A percentile compares a stretch with the other conserved stretches of the same genome.
phyloP scores from a whole-genome alignment of 2,329 filamentous ascomycete species.

The Phaeoacremonium minimum region DNA sequence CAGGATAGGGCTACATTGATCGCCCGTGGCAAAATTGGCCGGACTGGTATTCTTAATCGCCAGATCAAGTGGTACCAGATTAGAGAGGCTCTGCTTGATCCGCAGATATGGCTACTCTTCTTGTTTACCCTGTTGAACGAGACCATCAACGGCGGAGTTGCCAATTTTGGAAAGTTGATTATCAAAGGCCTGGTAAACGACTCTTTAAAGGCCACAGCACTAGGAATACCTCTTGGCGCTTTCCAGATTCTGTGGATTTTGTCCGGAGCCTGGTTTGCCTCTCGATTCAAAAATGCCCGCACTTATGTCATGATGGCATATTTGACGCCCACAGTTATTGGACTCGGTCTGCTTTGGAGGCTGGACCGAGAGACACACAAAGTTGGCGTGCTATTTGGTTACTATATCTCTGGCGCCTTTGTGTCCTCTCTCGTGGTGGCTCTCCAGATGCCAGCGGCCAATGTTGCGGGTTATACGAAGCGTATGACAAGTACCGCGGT shows the following conservation, averaged over 20 bases:
- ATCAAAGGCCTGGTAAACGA: slow-evolving; percentile 42
- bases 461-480: slow-evolving; percentile 43
- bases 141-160: slow-evolving; percentile 45
- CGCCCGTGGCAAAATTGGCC: slow-evolving; percentile 26
- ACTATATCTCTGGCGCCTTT: slow-evolving; percentile 44
- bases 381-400: slow-evolving; percentile 43
- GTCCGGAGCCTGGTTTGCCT: slow-evolving; percentile 45
- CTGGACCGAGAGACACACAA: slow-evolving; percentile 31
- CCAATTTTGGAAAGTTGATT: slow-evolving; percentile 52
- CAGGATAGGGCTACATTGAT: slow-evolving; percentile 39
- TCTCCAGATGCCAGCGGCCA: slow-evolving; percentile 45
- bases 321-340: slow-evolving; percentile 45
- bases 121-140: slow-evolving; percentile 47
- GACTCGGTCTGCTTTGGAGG: slow-evolving; percentile 45
- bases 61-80: slow-evolving; percentile 43
- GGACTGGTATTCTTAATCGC: slow-evolving; percentile 41
- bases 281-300: slow-evolving; percentile 42
- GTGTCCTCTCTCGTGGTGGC: slow-evolving; percentile 49
- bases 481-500: slow-evolving; percentile 38
- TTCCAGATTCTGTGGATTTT: slow-evolving; percentile 52
- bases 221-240: slow-evolving; percentile 50
- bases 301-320: slow-evolving; percentile 49
- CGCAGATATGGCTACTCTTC: slow-evolving; percentile 38
- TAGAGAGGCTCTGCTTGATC: slow-evolving; percentile 37
- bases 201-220: slow-evolving; percentile 40